Conservation (phyloP, 2,329 filamentous ascomycete species). For the Epichloe sibirici region DNA sequence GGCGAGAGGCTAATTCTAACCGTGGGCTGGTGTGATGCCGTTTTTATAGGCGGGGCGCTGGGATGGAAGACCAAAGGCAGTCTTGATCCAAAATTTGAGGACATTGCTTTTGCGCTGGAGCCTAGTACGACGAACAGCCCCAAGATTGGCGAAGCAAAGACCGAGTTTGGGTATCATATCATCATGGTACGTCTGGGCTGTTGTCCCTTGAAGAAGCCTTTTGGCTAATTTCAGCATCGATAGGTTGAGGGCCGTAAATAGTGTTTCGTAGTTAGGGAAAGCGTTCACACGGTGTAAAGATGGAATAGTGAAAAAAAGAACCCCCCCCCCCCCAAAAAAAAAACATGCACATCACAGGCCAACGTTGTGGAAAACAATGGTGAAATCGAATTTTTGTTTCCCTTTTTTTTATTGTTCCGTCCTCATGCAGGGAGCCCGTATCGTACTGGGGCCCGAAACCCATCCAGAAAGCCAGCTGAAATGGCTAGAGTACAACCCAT, state of each 20-base stretch:
- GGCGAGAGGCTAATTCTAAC: background rate
- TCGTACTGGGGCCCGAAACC: constrained; percentile 20
- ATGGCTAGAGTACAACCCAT: constrained; percentile 34
- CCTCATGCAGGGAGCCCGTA: constrained; percentile 23
- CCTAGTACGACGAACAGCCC: constrained; percentile 52
- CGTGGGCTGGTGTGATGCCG: background rate
- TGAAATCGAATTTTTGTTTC: constrained; percentile 14
- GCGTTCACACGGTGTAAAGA: no score
- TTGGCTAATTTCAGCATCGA: background rate
- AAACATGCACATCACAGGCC: background rate
- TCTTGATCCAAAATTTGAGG: constrained; percentile 57
- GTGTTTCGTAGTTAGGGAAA: background rate
- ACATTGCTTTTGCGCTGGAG: constrained; percentile 57
- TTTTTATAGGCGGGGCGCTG: constrained; percentile 47
- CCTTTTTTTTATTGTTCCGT: constrained; percentile 28
- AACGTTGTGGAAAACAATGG: background rate
- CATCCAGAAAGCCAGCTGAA: constrained; percentile 34
- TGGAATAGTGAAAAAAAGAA: no score
- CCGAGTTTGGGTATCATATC: constrained; percentile 65
- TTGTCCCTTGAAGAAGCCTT: background rate
- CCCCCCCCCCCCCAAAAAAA: no score
- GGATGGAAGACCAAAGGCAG: constrained; percentile 62
- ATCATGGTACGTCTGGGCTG: constrained; percentile 48
- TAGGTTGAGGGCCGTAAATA: constrained; percentile 32
- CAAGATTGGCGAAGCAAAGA: constrained; percentile 59